Evolutionary conservation across 2,329 filamentous ascomycete species (phyloP).

Genomic region (Tricladium varicosporioides): DNA sequence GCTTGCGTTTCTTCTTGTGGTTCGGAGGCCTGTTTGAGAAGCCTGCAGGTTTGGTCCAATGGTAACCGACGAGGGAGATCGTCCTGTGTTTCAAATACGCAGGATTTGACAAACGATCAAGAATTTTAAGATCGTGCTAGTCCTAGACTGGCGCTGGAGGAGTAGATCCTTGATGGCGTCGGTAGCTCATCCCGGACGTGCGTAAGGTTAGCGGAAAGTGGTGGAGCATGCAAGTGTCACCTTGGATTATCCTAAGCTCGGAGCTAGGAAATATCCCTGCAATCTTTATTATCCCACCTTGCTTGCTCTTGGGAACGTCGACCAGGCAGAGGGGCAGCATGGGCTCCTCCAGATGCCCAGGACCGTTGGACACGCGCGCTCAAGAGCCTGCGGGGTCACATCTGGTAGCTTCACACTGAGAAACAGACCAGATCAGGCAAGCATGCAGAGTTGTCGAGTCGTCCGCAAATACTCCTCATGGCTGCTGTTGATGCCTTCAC

Average conservation of each 20-base stretch:
- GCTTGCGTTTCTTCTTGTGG: neutral
- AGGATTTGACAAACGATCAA: neutral
- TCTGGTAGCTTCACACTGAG: no score
- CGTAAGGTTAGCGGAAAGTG: neutral
- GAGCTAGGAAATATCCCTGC: conserved; percentile 8
- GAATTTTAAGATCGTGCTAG: neutral
- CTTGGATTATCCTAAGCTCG: conserved; percentile 7
- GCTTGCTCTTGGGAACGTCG: neutral
- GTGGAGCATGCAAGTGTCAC: conserved; percentile 7
- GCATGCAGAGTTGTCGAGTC: neutral
- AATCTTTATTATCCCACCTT: conserved; percentile 17
- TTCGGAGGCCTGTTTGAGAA: neutral
- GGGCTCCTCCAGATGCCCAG: no score
- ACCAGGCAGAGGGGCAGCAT: no score
- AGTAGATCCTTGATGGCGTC: neutral
- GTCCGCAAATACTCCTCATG: neutral
- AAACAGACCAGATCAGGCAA: no score
- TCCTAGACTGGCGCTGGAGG: neutral
- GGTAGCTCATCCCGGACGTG: conserved; percentile 5
- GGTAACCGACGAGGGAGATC: neutral
- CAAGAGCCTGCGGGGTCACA: no score
- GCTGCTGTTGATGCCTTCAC: neutral
- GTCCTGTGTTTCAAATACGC: neutral
- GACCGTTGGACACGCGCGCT: no score
- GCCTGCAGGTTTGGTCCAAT: neutral